Percentiles rank a stretch among this genome's conserved stretches.
These are phyloP conservation scores for Coniophora puteana DNA, from an alignment of 1,284 basidiomycete genomes.

Conservation along the genomic window DNA sequence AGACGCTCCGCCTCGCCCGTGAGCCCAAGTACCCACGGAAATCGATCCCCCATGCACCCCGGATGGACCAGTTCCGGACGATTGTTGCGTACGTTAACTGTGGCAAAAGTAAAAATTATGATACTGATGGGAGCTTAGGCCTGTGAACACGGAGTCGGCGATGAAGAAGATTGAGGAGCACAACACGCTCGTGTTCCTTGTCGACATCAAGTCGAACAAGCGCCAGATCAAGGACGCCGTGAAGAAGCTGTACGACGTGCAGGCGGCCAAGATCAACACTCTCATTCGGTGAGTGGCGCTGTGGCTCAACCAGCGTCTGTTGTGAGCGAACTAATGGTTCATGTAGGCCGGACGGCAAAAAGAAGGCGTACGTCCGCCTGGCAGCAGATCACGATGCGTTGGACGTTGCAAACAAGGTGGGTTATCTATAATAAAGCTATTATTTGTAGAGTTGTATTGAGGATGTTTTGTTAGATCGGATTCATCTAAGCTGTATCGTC, in stretches of 20 bases:
- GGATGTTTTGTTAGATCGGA: slow-evolving; percentile 53
- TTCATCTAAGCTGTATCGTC: slow-evolving; percentile 56
- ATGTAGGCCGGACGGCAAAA: slow-evolving; percentile 92
- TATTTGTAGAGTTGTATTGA: slow-evolving; percentile 7
- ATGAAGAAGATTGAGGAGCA: slow-evolving; percentile 99
- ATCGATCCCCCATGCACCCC: slow-evolving; percentile 88
- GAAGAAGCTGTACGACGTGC: slow-evolving; percentile 98
- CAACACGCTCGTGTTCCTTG: slow-evolving; percentile 98
- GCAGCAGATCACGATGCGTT: slow-evolving; percentile 96
- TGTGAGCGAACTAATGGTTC: too few species aligned
- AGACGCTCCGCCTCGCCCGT: slow-evolving; percentile 86
- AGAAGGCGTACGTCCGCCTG: slow-evolving; percentile 98
- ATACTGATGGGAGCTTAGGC: slow-evolving; percentile 37
- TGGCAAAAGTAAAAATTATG: background rate
- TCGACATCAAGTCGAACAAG: slow-evolving; percentile 95
- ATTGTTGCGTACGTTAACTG: slow-evolving; percentile 73
- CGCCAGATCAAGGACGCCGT: slow-evolving; percentile 98
- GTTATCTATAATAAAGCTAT: background rate
- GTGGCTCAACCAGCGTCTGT: too few species aligned
- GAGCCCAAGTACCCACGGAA: slow-evolving; percentile 92
- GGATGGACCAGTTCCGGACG: slow-evolving; percentile 97
- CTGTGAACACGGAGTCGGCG: slow-evolving; percentile 81
- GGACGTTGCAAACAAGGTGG: slow-evolving; percentile 98
- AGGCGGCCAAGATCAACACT: slow-evolving; percentile 96
- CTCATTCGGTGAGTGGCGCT: slow-evolving; percentile 84